phyloP scores from a whole-genome alignment of 2,329 filamentous ascomycete genomes.

The Thelonectria blattea region DNA sequence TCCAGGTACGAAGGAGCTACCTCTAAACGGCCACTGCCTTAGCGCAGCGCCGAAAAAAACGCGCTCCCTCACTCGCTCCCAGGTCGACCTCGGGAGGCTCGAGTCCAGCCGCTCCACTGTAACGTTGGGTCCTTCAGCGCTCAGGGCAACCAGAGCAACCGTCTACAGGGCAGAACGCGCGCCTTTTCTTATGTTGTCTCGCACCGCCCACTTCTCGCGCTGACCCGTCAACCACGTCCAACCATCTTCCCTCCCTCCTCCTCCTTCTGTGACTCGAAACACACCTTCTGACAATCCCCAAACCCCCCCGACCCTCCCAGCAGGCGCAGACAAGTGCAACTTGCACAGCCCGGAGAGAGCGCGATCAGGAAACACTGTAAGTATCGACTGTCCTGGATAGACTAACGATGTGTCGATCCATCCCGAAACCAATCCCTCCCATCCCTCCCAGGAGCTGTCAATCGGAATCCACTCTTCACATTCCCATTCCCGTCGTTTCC shows the following conservation, averaged over 20 bases:
- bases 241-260: slow-evolving; percentile 16
- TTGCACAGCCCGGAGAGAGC: background rate
- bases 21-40: slow-evolving; percentile 3
- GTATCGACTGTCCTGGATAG: background rate
- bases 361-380: background rate
- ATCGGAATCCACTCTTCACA: slow-evolving; percentile 1
- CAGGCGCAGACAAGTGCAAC: background rate
- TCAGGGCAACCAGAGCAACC: slow-evolving; percentile 7
- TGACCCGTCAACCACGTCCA: slow-evolving; percentile 11
- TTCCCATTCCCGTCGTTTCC: slow-evolving; percentile 9
- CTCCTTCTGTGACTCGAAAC: slow-evolving; percentile 19
- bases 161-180: slow-evolving; percentile 6
- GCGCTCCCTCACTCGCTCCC: background rate
- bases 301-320: slow-evolving; percentile 9
- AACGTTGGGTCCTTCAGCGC: slow-evolving; percentile 10
- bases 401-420: background rate
- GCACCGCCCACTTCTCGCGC: slow-evolving; percentile 5
- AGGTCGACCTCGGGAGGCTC: background rate
- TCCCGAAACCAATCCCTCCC: background rate
- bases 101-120: slow-evolving; percentile 11
- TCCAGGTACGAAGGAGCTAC: background rate
- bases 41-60: slow-evolving; percentile 10
- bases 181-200: slow-evolving; percentile 9
- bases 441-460: background rate
- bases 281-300: slow-evolving; percentile 16